phyloP scores from a whole-genome alignment of 176 grass and related monocot genomes.

The Eragrostis curvula region DNA sequence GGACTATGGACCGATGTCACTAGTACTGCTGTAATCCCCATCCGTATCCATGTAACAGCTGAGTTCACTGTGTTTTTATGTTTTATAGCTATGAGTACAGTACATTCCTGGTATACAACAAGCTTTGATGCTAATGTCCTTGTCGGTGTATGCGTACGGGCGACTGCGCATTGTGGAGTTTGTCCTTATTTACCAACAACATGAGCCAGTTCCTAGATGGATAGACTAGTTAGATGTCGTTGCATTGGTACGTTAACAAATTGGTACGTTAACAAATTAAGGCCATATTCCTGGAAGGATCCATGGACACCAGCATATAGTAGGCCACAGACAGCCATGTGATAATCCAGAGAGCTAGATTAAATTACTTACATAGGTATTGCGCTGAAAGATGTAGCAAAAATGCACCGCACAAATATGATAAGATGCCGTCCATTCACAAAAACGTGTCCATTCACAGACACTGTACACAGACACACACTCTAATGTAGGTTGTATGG shows the following conservation, averaged over 20 bases:
- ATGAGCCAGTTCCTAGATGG: not conserved
- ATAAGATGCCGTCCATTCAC: not conserved
- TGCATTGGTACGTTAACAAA: slow-evolving; percentile 20
- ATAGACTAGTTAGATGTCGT: slow-evolving; percentile 8
- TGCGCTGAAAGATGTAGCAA: not conserved
- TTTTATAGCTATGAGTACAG: not conserved
- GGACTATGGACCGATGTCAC: not conserved
- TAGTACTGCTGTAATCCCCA: not conserved
- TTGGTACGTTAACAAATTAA: not conserved
- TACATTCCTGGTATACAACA: slow-evolving; percentile 6
- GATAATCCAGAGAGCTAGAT: not conserved
- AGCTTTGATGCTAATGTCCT: not conserved
- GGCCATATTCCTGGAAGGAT: slow-evolving; percentile 37
- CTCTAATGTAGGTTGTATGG: not conserved
- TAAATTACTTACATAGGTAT: not conserved
- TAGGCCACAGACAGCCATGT: slow-evolving; percentile 22
- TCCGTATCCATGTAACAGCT: not conserved
- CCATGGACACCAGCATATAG: not conserved
- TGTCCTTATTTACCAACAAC: slow-evolving; percentile 24
- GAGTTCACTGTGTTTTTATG: not conserved
- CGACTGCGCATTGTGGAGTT: slow-evolving; percentile 1
- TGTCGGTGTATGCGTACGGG: slow-evolving; percentile 3
- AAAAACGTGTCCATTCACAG: not conserved
- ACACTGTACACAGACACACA: not conserved
- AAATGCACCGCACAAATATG: slow-evolving; percentile 17